phyloP scores from a whole-genome alignment of 441 rosid genomes.

The Bruguiera hainesii region DNA sequence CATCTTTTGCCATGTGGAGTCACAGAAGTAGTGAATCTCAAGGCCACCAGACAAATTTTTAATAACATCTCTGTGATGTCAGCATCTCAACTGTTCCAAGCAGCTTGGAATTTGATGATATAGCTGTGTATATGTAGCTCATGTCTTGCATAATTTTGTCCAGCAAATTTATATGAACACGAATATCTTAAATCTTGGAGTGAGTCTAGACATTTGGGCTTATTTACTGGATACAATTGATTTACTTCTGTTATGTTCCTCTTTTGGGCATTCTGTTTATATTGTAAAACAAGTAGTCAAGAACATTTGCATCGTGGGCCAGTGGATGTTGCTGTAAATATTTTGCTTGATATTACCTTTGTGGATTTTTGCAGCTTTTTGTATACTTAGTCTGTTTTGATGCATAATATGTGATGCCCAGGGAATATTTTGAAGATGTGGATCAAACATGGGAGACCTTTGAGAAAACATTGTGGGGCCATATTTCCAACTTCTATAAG shows the following conservation, averaged over 20 bases:
- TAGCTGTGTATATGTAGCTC: neutral
- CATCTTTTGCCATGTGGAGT: too few relatives aligned
- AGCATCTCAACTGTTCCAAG: neutral
- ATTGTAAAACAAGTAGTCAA: neutral
- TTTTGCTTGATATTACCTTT: constrained; percentile 8
- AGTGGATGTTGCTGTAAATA: neutral
- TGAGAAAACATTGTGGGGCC: constrained; percentile 97
- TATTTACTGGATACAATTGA: neutral
- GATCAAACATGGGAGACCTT: constrained; percentile 97
- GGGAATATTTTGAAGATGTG: constrained; percentile 99
- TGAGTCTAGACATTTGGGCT: neutral
- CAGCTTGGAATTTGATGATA: constrained; percentile 6
- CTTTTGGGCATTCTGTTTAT: neutral
- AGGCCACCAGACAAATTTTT: neutral
- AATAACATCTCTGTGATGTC: neutral
- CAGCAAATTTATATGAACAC: neutral
- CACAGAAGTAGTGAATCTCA: neutral
- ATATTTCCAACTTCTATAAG: constrained; percentile 76
- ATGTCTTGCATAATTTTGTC: neutral
- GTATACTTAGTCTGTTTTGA: constrained; percentile 21
- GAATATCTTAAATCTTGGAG: constrained; percentile 2
- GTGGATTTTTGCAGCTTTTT: neutral
- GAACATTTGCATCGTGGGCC: neutral
- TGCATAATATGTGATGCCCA: constrained; percentile 25
- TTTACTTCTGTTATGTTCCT: neutral